phyloP scores from a whole-genome alignment of 805 yeast genomes.

The Crinitomyces ghanaensis region DNA sequence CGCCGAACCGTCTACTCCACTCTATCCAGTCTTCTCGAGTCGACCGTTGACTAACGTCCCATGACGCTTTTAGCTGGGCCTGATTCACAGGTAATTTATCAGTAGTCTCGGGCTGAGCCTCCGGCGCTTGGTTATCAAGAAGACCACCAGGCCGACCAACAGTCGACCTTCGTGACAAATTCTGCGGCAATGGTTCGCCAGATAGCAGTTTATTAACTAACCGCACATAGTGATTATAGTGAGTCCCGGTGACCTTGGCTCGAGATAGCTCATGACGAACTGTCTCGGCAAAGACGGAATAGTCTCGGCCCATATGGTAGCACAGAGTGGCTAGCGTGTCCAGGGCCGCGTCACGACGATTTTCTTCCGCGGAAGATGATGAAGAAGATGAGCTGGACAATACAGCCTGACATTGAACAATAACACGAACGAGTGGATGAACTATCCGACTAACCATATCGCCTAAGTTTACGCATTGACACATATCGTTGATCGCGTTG shows the following conservation, averaged over 20 bases:
- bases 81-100: conserved; percentile 66
- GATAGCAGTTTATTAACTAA: conserved; percentile 65
- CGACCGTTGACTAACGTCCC: conserved; percentile 85
- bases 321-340: conserved; percentile 66
- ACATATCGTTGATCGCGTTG: conserved; percentile 69
- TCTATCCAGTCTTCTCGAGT: conserved; percentile 97
- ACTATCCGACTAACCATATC: conserved; percentile 88
- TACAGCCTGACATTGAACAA: too few species aligned
- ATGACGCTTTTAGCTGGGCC: conserved; percentile 56
- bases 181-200: conserved; percentile 79
- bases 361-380: conserved; percentile 37
- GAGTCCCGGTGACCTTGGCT: conserved; percentile 54
- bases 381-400: too few species aligned
- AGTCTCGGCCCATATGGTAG: conserved; percentile 73
- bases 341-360: conserved; percentile 52
- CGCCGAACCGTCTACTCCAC: conserved; percentile 82
- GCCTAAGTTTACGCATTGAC: conserved; percentile 57
- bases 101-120: conserved; percentile 50
- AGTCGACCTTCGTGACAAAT: conserved; percentile 38
- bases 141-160: conserved; percentile 32
- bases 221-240: conserved; percentile 67
- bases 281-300: conserved; percentile 74
- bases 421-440: conserved; percentile 70
- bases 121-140: conserved; percentile 41
- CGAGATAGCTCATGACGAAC: conserved; percentile 50